A percentile compares a stretch with the other conserved stretches of the same genome.
Evolutionary conservation across 768 basidiomycete species (phyloP).

Genomic region (Austroboletus eburneus): DNA sequence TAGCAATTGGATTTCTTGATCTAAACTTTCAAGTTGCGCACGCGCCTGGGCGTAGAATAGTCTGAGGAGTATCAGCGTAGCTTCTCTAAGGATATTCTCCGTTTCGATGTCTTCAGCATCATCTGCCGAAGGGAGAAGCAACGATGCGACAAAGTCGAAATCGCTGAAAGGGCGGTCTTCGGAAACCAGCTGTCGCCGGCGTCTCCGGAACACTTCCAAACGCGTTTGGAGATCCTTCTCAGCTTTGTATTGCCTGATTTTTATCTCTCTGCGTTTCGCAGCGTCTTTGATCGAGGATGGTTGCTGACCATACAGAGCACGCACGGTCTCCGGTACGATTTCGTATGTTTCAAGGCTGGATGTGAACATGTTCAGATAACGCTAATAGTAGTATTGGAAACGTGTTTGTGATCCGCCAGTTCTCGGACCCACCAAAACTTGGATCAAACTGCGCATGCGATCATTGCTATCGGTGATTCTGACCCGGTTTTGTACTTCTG

Average conservation of each 20-base stretch:
- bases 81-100: slow-evolving; percentile 64
- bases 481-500: slow-evolving; percentile 62
- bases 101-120: slow-evolving; percentile 54
- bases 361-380: slow-evolving; percentile 44
- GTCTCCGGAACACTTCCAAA: slow-evolving; percentile 61
- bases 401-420: slow-evolving; percentile 1
- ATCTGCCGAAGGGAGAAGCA: slow-evolving; percentile 42
- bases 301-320: slow-evolving; percentile 48
- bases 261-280: slow-evolving; percentile 71
- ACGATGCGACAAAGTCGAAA: slow-evolving; percentile 59
- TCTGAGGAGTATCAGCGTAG: slow-evolving; percentile 66
- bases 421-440: slow-evolving; percentile 51
- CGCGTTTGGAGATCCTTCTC: slow-evolving; percentile 75
- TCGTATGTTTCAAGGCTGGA: slow-evolving; percentile 58
- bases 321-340: slow-evolving; percentile 60
- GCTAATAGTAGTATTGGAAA: slow-evolving; percentile 34
- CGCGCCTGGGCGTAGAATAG: slow-evolving; percentile 68
- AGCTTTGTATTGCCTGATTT: slow-evolving; percentile 85
- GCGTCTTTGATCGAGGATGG: slow-evolving; percentile 55
- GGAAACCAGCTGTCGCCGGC: slow-evolving; percentile 39
- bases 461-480: slow-evolving; percentile 52
- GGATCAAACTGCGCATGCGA: slow-evolving; percentile 51
- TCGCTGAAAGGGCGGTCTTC: slow-evolving; percentile 40
- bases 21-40: slow-evolving; percentile 59
- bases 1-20: slow-evolving; percentile 72